Conservation (phyloP, 1,284 basidiomycete species). For the Apiotrichum veenhuisii region DNA sequence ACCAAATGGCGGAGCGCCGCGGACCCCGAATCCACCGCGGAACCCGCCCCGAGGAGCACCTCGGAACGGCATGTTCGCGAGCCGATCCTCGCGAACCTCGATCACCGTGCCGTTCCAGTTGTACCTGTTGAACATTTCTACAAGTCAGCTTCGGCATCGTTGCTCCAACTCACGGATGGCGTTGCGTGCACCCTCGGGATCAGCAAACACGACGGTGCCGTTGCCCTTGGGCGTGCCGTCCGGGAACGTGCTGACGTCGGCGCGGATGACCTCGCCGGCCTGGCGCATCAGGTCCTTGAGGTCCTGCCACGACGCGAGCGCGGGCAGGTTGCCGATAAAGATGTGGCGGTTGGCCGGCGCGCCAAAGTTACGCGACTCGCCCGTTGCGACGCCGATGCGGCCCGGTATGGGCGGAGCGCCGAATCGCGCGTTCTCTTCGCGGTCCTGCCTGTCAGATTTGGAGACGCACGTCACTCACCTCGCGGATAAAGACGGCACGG, state of each 20-base stretch:
- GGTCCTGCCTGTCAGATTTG: constrained; percentile 64
- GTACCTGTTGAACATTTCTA: constrained; percentile 89
- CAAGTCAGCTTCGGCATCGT: constrained; percentile 3
- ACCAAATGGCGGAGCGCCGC: constrained; percentile 34
- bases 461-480: constrained; percentile 56
- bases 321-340: constrained; percentile 89
- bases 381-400: constrained; percentile 85
- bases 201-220: constrained; percentile 92
- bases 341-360: constrained; percentile 62
- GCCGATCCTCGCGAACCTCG: constrained; percentile 93
- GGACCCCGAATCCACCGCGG: constrained; percentile 50
- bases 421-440: constrained; percentile 90
- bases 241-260: constrained; percentile 85
- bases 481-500: constrained; percentile 90
- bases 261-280: constrained; percentile 87
- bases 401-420: constrained; percentile 88
- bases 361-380: constrained; percentile 62
- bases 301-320: constrained; percentile 97
- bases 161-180: constrained; percentile 70
- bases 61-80: constrained; percentile 60
- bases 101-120: constrained; percentile 90
- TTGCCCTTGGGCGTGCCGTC: constrained; percentile 93
- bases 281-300: constrained; percentile 94
- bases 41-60: constrained; percentile 59
- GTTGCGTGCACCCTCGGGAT: constrained; percentile 79